phyloP scores from a whole-genome alignment of 148 eudicot genomes.

The Nepenthes mirabilis region DNA sequence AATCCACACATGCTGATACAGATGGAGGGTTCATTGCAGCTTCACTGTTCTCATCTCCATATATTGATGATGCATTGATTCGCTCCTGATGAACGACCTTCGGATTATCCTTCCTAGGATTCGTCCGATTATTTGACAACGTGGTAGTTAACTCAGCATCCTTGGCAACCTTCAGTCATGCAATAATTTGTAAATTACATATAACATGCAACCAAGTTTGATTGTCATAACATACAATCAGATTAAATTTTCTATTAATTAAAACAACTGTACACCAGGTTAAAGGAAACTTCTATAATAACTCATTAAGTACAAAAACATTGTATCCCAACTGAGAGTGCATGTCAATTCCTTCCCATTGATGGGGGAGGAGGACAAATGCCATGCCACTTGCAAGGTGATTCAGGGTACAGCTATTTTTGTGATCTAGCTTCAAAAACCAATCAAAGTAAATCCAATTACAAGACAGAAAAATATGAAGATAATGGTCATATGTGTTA shows the following conservation, averaged over 20 bases:
- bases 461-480: constrained; percentile 1
- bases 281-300: too few species aligned
- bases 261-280: too few species aligned
- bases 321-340: too few species aligned
- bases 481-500: not conserved
- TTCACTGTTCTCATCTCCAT: constrained; percentile 8
- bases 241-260: too few species aligned
- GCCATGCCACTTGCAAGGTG: too few species aligned
- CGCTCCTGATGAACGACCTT: constrained; percentile 11
- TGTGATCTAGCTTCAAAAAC: not conserved
- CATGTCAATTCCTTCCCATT: too few species aligned
- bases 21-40: constrained; percentile 11
- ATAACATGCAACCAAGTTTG: too few species aligned
- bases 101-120: constrained; percentile 9
- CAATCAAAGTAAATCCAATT: not conserved
- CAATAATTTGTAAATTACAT: not conserved
- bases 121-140: constrained; percentile 10
- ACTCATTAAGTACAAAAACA: too few species aligned
- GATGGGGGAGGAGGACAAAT: too few species aligned
- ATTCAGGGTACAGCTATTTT: too few species aligned
- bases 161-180: constrained; percentile 26
- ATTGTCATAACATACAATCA: too few species aligned
- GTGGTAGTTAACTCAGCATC: constrained; percentile 14
- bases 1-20: constrained; percentile 6
- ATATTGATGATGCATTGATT: constrained; percentile 3